Evolutionary conservation across 192 early-diverging fungal genomes (phyloP).

Genomic region (Geranomyces michiganensis): DNA sequence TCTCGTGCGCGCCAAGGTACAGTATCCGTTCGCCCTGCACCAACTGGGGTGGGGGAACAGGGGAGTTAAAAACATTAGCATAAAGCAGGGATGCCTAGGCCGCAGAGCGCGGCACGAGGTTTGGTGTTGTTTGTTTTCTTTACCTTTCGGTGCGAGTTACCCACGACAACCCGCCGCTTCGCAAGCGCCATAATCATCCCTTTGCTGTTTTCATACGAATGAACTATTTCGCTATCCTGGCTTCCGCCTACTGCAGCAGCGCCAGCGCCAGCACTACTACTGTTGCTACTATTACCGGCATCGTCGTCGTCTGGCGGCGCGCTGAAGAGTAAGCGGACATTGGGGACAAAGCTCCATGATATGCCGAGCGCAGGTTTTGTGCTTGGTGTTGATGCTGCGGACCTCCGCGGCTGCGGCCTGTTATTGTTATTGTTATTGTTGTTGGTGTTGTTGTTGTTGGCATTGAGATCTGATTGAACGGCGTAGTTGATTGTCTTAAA

Average conservation of each 20-base stretch:
- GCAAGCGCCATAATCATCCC: not conserved
- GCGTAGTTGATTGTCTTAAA: slow-evolving; percentile 1
- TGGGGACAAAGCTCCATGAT: slow-evolving; percentile 3
- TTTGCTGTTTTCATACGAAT: not conserved
- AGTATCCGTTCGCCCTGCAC: not conserved
- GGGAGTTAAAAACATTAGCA: no score
- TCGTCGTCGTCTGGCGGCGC: not conserved
- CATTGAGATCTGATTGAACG: not conserved
- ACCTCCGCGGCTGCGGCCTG: not conserved
- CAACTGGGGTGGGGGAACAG: no score
- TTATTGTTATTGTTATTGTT: not conserved
- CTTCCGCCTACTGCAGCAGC: no score
- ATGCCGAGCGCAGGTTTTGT: slow-evolving; percentile 7
- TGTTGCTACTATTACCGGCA: no score
- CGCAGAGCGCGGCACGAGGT: no score
- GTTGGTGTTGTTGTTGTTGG: not conserved
- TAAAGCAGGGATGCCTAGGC: no score
- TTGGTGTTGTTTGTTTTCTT: no score
- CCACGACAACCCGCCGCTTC: not conserved
- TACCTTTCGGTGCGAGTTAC: slow-evolving; percentile 1
- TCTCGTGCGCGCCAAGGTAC: not conserved
- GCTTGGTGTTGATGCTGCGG: not conserved
- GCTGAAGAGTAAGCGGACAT: not conserved
- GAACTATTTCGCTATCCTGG: not conserved
- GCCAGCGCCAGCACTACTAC: no score